Evolutionary conservation across 1,284 basidiomycete genomes (phyloP).

Genomic region (Butyriboletus appendiculatus): DNA sequence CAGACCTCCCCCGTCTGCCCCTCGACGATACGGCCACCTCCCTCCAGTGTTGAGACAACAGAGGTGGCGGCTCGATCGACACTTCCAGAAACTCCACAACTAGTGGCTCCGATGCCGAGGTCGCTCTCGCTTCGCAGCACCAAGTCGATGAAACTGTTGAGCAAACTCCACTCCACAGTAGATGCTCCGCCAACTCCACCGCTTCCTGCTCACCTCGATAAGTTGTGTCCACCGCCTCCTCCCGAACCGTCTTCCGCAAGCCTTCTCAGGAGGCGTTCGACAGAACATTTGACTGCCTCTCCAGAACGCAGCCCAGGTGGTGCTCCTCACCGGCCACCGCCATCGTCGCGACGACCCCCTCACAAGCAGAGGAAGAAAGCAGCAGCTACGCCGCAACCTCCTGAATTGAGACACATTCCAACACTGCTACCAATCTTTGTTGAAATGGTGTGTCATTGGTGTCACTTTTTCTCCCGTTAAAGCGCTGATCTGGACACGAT

Average conservation of each 20-base stretch:
- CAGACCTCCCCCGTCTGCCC: constrained; percentile 1
- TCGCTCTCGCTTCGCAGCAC: constrained; percentile 47
- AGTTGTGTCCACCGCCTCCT: constrained; percentile 32
- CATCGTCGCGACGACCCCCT: constrained; percentile 6
- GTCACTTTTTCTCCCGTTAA: neutral
- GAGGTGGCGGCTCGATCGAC: constrained; percentile 2
- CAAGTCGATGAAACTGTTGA: constrained; percentile 41
- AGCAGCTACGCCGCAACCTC: constrained; percentile 59
- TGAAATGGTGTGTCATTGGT: constrained; percentile 69
- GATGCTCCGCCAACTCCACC: constrained; percentile 43
- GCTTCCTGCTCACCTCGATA: constrained; percentile 36
- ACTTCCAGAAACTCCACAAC: neutral
- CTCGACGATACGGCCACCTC: constrained; percentile 2
- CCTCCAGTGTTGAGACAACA: constrained; percentile 2
- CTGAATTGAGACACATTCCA: constrained; percentile 77
- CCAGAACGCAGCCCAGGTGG: neutral
- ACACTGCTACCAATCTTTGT: constrained; percentile 83
- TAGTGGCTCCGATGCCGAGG: constrained; percentile 33
- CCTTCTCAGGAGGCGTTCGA: constrained; percentile 8
- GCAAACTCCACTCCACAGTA: constrained; percentile 3
- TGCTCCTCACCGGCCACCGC: neutral
- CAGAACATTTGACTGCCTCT: constrained; percentile 5
- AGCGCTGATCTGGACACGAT: constrained; percentile 8
- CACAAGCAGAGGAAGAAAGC: constrained; percentile 42
- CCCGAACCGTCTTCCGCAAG: constrained; percentile 6